These are phyloP conservation scores for Backusella westeae DNA, from an alignment of 192 early-diverging fungal species.

Conservation along the genomic window DNA sequence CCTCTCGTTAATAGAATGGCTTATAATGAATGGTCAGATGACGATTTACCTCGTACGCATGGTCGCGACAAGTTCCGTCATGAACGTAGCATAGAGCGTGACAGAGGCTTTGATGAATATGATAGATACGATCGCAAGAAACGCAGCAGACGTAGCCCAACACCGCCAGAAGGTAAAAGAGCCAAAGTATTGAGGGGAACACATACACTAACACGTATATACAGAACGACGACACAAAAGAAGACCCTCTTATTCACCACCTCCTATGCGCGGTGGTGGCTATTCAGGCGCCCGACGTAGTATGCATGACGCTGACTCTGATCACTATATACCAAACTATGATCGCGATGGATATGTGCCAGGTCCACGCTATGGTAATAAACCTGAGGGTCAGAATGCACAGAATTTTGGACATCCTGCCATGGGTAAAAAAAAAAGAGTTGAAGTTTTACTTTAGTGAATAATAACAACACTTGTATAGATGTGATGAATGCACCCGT, in stretches of 20 bases:
- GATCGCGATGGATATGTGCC: constrained; percentile 74
- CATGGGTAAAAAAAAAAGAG: constrained; percentile 23
- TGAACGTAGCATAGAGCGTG: constrained; percentile 32
- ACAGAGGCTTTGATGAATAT: constrained; percentile 21
- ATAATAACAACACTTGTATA: not conserved
- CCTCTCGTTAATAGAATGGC: not conserved
- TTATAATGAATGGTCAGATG: constrained; percentile 37
- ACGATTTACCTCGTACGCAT: constrained; percentile 24
- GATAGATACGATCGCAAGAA: constrained; percentile 32
- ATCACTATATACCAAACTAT: constrained; percentile 85
- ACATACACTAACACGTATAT: not conserved
- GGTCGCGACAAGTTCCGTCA: constrained; percentile 38
- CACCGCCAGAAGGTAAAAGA: constrained; percentile 32
- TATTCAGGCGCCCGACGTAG: constrained; percentile 3
- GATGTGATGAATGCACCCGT: constrained; percentile 13
- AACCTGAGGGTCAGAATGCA: constrained; percentile 22
- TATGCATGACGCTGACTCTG: constrained; percentile 27
- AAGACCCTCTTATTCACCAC: constrained; percentile 20
- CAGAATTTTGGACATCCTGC: not conserved
- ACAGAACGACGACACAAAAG: constrained; percentile 31
- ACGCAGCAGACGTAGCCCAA: constrained; percentile 26
- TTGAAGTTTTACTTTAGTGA: too few relatives aligned
- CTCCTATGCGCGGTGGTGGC: constrained; percentile 9
- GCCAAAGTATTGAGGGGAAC: too few relatives aligned
- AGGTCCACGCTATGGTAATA: constrained; percentile 49